Evolutionary conservation across 805 yeast genomes (phyloP).

Genomic region (Candida broadrunensis): DNA sequence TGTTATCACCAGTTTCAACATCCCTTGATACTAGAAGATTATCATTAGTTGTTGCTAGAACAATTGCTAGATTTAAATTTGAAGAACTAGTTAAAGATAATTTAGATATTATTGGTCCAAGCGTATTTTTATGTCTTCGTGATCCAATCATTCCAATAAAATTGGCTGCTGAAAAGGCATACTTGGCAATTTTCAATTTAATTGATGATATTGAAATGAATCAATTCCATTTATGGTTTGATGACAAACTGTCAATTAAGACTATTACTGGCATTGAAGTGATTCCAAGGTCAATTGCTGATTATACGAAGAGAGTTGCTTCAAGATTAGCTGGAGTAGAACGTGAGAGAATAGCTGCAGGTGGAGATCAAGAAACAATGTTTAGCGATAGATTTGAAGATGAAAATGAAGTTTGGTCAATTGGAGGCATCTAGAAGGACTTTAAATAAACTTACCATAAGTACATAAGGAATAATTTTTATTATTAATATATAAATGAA

Average conservation of each 20-base stretch:
- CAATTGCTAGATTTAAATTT: slow-evolving; percentile 64
- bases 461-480: no score
- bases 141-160: slow-evolving; percentile 90
- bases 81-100: slow-evolving; percentile 49
- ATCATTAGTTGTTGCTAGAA: slow-evolving; percentile 70
- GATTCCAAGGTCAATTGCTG: slow-evolving; percentile 74
- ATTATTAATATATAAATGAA: no score
- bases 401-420: slow-evolving; percentile 84
- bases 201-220: slow-evolving; percentile 60
- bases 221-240: slow-evolving; percentile 66
- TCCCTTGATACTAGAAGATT: slow-evolving; percentile 79
- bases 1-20: slow-evolving; percentile 52
- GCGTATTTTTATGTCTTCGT: slow-evolving; percentile 78
- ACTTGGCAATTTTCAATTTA: slow-evolving; percentile 65
- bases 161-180: slow-evolving; percentile 91
- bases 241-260: slow-evolving; percentile 30
- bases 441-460: no score
- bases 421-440: slow-evolving; percentile 70
- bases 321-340: slow-evolving; percentile 80
- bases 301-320: slow-evolving; percentile 90
- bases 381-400: slow-evolving; percentile 84
- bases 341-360: slow-evolving; percentile 82
- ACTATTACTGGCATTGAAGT: slow-evolving; percentile 45
- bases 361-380: slow-evolving; percentile 86
- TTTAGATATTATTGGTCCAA: slow-evolving; percentile 59